Base-by-base conservation (phyloP, 2,329 filamentous ascomycete genomes). In the Trichophyton equinum region DNA sequence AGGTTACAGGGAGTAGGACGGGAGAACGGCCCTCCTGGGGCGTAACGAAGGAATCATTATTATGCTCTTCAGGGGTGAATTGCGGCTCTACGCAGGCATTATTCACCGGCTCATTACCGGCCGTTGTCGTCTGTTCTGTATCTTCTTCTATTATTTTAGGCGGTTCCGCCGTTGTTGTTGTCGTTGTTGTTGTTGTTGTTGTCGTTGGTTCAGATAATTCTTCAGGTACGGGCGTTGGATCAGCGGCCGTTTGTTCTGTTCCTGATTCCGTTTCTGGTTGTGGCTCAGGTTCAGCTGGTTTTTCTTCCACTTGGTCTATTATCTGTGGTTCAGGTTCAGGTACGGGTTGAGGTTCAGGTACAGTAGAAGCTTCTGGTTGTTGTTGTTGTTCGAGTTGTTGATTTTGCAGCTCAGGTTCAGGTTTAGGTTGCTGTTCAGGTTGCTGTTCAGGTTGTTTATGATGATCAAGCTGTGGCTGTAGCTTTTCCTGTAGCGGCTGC, bases 11-110 rank as follows among this genome's bases (percentile, higher is more conserved):
- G 20, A 38, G 51, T 25, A 61, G n/a, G 20, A 59, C 44, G 13
- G 64, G 64, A 18, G 64, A 65, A 1, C 61, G 64, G 15, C 64
- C 58, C 58, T 65, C 64, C 6, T 64, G 56, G 18, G 64, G 63
- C 8, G 64, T 64, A 36, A 65, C 63, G 55, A 64, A 65, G 11
- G 57, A 38, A 8, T 65, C 64, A 22, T 65, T 33, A 6, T 60
- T 62, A 30, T 30, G 27, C 25, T 62, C 49, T 3, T 57, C 60
- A 57, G 13, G n/a, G 33, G 38, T 25, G 51, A 55, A 36, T 55
- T 55, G 30, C 40, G 49, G 38, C 57, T 57, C 8, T 40, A 22
- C n/a, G 51, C 49, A 33, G 53, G 36, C 8, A 40, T 18, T 9
- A 40, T 18, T 15, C 25, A 30, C 33, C 20, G 13, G 25, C 7